A percentile compares a stretch with the other conserved stretches of the same genome.
Conservation (phyloP, 768 basidiomycete species). For the Serendipita sp. region DNA sequence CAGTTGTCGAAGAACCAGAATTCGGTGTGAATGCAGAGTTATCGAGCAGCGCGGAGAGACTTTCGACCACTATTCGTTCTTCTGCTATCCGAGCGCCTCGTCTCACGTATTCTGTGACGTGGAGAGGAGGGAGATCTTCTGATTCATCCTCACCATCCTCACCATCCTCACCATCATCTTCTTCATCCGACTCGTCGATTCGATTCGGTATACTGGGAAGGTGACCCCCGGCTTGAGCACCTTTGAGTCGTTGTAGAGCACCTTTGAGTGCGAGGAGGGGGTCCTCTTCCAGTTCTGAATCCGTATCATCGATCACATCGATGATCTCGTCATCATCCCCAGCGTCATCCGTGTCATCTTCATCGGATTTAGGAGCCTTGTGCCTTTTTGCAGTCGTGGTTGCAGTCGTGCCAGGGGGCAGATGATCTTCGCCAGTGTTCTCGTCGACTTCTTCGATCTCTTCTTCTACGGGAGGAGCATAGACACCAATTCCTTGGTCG, state of each 20-base stretch:
- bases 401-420: too few species aligned
- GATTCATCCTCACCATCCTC: conserved; percentile 9
- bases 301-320: conserved; percentile 18
- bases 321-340: conserved; percentile 16
- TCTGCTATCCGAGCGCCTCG: conserved; percentile 48
- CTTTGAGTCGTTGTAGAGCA: conserved; percentile 41
- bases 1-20: neutral
- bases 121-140: neutral
- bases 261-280: conserved; percentile 33
- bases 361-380: conserved; percentile 12
- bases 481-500: conserved; percentile 39
- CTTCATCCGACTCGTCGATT: conserved; percentile 19
- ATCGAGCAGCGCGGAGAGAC: conserved; percentile 31
- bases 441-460: conserved; percentile 12
- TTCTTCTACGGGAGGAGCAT: conserved; percentile 26
- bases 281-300: conserved; percentile 23
- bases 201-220: conserved; percentile 19
- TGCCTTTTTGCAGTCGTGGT: neutral
- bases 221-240: conserved; percentile 15
- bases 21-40: neutral
- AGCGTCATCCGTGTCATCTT: conserved; percentile 29
- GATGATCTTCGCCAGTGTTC: neutral
- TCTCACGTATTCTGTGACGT: conserved; percentile 42
- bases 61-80: conserved; percentile 37
- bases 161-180: conserved; percentile 3